Evolutionary conservation across 306 rosid genomes (phyloP), one percentile per base, ranked within the genome.

Genomic region (Acacia acuminata): DNA sequence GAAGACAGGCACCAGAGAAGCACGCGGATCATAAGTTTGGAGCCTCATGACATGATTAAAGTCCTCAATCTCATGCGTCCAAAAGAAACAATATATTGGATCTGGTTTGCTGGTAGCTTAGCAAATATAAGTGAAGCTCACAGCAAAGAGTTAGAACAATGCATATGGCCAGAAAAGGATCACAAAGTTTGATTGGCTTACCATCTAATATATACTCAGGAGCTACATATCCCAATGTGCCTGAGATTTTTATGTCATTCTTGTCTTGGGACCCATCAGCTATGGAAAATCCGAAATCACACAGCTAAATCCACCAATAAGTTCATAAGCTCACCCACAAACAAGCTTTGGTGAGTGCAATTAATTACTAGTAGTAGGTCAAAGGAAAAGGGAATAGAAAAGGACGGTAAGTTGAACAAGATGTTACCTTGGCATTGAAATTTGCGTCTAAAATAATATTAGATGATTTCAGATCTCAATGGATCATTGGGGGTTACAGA

Each of bases 391-490:
- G n/a, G 20, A 30, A 13, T 42, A 7, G 6, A 63, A 25, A 66
- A 6, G 3, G 22, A 7, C 24, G 81, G 27, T 12, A 73, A 56
- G 65, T 80, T 80, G 77, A 81, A 77, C 71, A 74, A 73, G 65
- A 76, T 71, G 78, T 61, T 86, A 96, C 99, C 94, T 96, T 96
- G 78, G 99, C 97, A 84, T 90, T 94, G 92, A 96, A 94, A 91
- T 89, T 86, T 86, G 91, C 86, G 85, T 96, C 99, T 79, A 96
- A 94, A 79, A 96, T 98, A 90, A 96, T 96, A 96, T 96, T 94
- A 83, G 99, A 96, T 72, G 99, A 89, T 91, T 96, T 96, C 94
- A 96, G 94, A 91, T 96, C 99, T 94, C 99, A 91, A 87, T 94
- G 99, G 85, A 96, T 96, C 82, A 96, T 95, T 16, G 89, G 38